Evolutionary conservation across 1,284 basidiomycete genomes (phyloP).

Genomic region (Neonothopanus nambi): DNA sequence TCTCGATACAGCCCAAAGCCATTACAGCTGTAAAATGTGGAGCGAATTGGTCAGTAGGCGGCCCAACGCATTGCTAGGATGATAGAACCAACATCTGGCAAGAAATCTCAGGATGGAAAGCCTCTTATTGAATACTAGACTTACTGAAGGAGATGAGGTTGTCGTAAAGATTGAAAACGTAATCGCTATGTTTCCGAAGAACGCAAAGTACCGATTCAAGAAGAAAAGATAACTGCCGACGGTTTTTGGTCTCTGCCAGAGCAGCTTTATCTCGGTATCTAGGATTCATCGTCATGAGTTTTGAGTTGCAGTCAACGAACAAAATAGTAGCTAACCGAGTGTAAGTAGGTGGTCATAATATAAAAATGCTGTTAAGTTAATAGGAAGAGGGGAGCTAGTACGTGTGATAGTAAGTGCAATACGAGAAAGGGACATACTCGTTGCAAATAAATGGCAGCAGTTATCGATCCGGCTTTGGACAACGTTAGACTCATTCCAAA

Average conservation of each 20-base stretch:
- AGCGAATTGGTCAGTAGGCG: background rate
- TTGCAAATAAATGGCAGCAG: no score
- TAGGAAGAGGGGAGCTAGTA: no score
- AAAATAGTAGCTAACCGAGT: background rate
- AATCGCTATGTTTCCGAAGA: slow-evolving; percentile 6
- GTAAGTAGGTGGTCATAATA: slow-evolving; percentile 10
- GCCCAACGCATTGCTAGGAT: background rate
- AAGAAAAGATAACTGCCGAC: slow-evolving; percentile 5
- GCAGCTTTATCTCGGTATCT: slow-evolving; percentile 5
- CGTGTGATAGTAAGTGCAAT: no score
- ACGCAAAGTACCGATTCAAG: slow-evolving; percentile 10
- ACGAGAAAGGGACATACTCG: no score
- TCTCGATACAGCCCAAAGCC: background rate
- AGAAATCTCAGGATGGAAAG: background rate
- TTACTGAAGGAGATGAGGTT: slow-evolving; percentile 1
- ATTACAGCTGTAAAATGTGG: background rate
- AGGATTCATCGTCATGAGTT: background rate
- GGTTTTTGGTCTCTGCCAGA: slow-evolving; percentile 6
- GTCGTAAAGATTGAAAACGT: background rate
- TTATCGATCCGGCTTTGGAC: no score
- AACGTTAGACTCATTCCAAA: no score
- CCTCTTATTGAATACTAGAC: background rate
- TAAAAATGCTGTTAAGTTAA: background rate
- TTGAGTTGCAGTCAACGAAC: background rate
- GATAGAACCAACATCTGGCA: background rate